Evolutionary conservation across 257 asterid species (phyloP), one percentile per base, ranked within the genome.

Genomic region (Nemophila menziesii): DNA sequence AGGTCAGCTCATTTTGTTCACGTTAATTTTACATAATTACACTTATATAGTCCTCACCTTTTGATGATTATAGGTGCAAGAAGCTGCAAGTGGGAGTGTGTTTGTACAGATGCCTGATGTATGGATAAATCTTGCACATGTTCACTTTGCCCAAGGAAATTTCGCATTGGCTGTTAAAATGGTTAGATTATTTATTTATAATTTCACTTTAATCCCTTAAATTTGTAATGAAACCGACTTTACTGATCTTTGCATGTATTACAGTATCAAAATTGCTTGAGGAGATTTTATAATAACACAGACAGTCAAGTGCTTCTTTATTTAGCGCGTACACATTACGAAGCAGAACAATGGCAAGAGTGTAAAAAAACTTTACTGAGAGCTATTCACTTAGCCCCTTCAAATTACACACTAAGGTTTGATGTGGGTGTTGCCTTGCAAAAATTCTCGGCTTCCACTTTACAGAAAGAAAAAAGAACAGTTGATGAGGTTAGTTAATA

Each of bases 311-410:
- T 90, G 61, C 92, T 90, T 65, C 94, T 90, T 59, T 90, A 81
- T 77, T 70, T 85, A 50, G 96, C 99, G 49, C 89, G 99, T 26
- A 86, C 95, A 14, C 94, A 90, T 75, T 90, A 90, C 62, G 99
- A 90, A 70, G 96, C 99, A 58, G 99, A 90, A 46, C 99, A 90
- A 66, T 90, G 99, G 99, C 93, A 76, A 67, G 99, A 90, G 56
- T 90, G 99, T 63, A 90, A 77, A 61, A 90, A 79, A 77, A 75
- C 99, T 36, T 58, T 90, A 44, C 75, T 90, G 41, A 72, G 93
- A 70, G 99, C 99, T 50, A 90, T 85, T 62, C 99, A 90, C 78
- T 61, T 90, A 75, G 86, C 89, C 60, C 99, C 99, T 49, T 77
- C 99, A 58, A 85, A 85, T 67, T 79, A 90, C 63, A 81, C 96